Evolutionary conservation across 345 rosid genomes (phyloP), one percentile per base, ranked within the genome.

Genomic region (Sisymbrium irio): DNA sequence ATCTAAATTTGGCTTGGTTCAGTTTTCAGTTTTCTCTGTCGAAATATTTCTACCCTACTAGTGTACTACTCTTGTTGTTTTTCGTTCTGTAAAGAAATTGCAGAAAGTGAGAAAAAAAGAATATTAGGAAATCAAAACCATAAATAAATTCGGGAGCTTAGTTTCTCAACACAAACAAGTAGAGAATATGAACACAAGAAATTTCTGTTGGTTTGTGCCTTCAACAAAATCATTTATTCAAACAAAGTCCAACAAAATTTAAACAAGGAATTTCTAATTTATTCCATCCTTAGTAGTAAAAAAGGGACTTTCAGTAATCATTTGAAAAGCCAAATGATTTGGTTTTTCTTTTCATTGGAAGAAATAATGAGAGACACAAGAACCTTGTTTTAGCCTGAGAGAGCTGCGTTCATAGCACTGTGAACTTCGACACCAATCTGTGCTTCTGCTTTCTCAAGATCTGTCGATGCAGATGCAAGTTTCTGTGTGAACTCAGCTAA

Each of bases 371-470:
- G 56, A 51, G 22, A 47, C 74, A 6, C 28, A 12, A n/a, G 8
- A 69, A 72, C 51, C 63, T 51, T 37, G 6, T 39, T 67, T 77
- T 83, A 87, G 77, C 91, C 91, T 4, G 85, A 8, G 42, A 87
- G 82, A 63, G 88, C 87, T 40, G 82, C 81, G 74, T 83, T 89
- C 63, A 89, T 86, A 42, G 87, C 91, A 79, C 96, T 86, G 82
- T 90, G 89, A 51, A 90, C 85, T 62, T 90, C 93, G 41, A 90
- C 69, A 7, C 96, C 96, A 56, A 88, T 86, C 82, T 91, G 98
- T 17, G 98, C 97, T 51, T 91, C 96, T 14, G 96, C 93, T 83
- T 86, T 94, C 82, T 87, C 93, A 73, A 85, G 76, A 51, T 87
- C 93, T 0, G 95, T 88, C 13, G 90, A 58, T 8, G 98, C 97